Base-by-base conservation (phyloP, 495 filamentous ascomycete genomes). In the Amphirosellinia nigrospora region DNA sequence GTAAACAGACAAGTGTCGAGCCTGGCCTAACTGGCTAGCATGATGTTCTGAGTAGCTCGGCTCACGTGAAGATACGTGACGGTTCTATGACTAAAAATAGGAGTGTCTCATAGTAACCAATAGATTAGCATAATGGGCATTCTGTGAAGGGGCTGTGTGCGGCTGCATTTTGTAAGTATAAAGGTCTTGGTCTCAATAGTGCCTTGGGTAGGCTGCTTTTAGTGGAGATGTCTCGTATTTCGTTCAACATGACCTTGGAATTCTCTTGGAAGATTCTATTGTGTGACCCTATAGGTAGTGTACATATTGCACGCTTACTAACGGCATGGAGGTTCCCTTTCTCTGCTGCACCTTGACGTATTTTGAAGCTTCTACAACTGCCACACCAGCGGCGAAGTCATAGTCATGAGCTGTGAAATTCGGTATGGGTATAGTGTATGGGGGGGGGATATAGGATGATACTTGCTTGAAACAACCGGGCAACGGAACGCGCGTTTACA, bases 401-500 rank as follows among this genome's bases (percentile, higher is more conserved):
- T 55, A 28, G 13, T 28, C 52, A 21, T 28, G 26, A 55, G n/a
- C 3, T 45, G 4, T n/a, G 43, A 45, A 45, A n/a, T n/a, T n/a
- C n/a, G n/a, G n/a, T n/a, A n/a, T n/a, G n/a, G n/a, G n/a, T n/a
- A n/a, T n/a, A n/a, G n/a, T n/a, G n/a, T n/a, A n/a, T n/a, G n/a
- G n/a, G n/a, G n/a, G n/a, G n/a, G n/a, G 50, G 28, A 53, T 30
- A 58, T 56, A 19, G 30, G 19, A 58, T 36, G 55, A 58, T 58
- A 58, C 55, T 41, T 61, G n/a, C 23, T 41, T 61, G 58, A 61
- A 39, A 61, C 58, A 61, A 21, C 34, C 36, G 36, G 19, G 32
- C 32, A 21, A 65, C 16, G 63, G 64, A 67, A 67, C 64, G 64
- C 64, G 64, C 64, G 64, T 67, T 59, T 59, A 34, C 46, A 38